These are phyloP conservation scores for Rostrohypoxylon terebratum DNA, from an alignment of 495 filamentous ascomycete species.

Conservation along the genomic window DNA sequence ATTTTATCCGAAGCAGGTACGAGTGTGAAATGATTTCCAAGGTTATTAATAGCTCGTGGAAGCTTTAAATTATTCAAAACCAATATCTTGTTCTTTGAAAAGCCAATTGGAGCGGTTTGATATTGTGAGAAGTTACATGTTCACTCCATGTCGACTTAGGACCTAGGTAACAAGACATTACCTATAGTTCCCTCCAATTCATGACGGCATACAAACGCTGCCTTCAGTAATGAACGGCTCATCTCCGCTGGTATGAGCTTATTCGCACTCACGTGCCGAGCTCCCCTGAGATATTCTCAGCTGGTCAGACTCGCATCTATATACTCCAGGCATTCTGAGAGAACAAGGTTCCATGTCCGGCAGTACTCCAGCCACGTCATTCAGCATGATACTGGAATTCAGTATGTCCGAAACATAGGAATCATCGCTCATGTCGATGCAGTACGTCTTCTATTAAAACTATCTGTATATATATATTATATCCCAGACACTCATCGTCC, in stretches of 20 bases:
- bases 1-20: not conserved
- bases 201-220: not conserved
- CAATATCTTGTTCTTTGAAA: not conserved
- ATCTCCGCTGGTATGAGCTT: constrained; percentile 46
- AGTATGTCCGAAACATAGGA: constrained; percentile 88
- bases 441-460: constrained; percentile 58
- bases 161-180: too few relatives aligned
- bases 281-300: constrained; percentile 42
- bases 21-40: not conserved
- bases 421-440: constrained; percentile 99
- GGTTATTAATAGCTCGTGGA: not conserved
- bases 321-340: constrained; percentile 24
- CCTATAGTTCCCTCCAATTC: too few relatives aligned
- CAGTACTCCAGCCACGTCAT: constrained; percentile 16
- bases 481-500: constrained; percentile 7
- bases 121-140: not conserved
- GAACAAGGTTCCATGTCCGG: constrained; percentile 19
- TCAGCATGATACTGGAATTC: constrained; percentile 52
- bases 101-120: not conserved
- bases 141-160: not conserved
- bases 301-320: constrained; percentile 27
- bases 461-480: constrained; percentile 13
- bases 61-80: not conserved
- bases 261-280: constrained; percentile 39
- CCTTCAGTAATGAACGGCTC: constrained; percentile 17